Evolutionary conservation across 2,329 filamentous ascomycete genomes (phyloP), one percentile per base, ranked within the genome.

Genomic region (Orbilia quercus): DNA sequence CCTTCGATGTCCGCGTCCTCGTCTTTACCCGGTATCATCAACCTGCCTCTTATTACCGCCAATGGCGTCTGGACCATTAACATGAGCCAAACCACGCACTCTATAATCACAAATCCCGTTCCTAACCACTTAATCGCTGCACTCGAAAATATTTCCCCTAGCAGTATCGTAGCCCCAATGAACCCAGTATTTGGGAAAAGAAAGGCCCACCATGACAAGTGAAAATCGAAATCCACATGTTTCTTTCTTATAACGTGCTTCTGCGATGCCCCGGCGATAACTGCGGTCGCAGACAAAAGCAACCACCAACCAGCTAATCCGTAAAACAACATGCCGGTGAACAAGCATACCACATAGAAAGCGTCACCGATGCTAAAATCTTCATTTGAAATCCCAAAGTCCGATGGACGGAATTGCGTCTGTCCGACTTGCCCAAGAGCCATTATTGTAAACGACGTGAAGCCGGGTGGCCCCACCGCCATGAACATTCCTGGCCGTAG

Each of bases 141-240:
- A 76, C 85, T 89, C 0, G 82, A 79, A 9, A 88, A 80, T 0
- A 80, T 82, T n/a, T 82, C 82, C 1, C 85, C 87, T 48, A 88
- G 80, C 12, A 85, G 82, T 42, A 89, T 86, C 2, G 84, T 84
- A 0, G 86, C 85, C 40, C 89, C 81, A 1, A 85, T 86, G 57
- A 89, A 85, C 0, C 87, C 88, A 1, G 85, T 86, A 69, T 89
- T 89, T 4, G 88, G 87, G 77, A 89, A 90, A 34, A 90, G 84
- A 79, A 88, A 88, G 4, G 86, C 86, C 83, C 85, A 88, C 87
- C 87, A 90, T 59, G 81, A 82, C 31, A 83, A 78, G 67, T 81
- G 82, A 66, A 83, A 83, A 23, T 72, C 51, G n/a, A 72, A 72
- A 28, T 72, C 67, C 2, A 65, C 67, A 7, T 60, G 59, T 12